Percentiles rank a stretch among this genome's conserved stretches.
phyloP scores from a whole-genome alignment of 345 rosid species.

The Eucalyptus albens region DNA sequence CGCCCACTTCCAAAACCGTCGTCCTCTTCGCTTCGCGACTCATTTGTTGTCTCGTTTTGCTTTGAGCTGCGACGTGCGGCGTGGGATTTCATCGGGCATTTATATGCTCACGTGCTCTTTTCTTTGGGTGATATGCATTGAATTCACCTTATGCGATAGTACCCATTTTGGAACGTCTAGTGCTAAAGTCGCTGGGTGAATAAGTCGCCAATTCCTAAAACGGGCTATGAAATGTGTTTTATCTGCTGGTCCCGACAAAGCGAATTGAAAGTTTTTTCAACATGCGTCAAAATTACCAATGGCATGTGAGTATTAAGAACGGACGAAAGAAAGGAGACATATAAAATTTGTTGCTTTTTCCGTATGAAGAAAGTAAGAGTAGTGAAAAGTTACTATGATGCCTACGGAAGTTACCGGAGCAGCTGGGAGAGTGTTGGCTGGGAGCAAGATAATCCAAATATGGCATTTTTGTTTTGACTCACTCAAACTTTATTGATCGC shows the following conservation, averaged over 20 bases:
- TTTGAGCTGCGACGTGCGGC: background rate
- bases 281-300: background rate
- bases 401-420: background rate
- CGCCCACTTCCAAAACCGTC: slow-evolving; percentile 67
- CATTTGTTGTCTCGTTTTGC: background rate
- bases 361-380: background rate
- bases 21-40: slow-evolving; percentile 34
- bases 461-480: background rate
- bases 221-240: no score
- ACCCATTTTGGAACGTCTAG: rapidly evolving
- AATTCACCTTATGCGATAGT: no score
- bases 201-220: no score
- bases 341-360: background rate
- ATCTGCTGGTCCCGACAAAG: background rate
- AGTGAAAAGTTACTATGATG: background rate
- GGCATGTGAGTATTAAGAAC: background rate
- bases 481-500: background rate
- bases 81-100: background rate
- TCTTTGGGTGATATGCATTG: background rate
- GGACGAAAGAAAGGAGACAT: background rate
- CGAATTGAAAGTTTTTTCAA: background rate
- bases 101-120: background rate
- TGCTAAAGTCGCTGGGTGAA: rapidly evolving
- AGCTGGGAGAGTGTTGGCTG: background rate
- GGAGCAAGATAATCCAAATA: background rate